Conservation (phyloP, 106 monocot genomes). For the Platanthera zijinensis region DNA sequence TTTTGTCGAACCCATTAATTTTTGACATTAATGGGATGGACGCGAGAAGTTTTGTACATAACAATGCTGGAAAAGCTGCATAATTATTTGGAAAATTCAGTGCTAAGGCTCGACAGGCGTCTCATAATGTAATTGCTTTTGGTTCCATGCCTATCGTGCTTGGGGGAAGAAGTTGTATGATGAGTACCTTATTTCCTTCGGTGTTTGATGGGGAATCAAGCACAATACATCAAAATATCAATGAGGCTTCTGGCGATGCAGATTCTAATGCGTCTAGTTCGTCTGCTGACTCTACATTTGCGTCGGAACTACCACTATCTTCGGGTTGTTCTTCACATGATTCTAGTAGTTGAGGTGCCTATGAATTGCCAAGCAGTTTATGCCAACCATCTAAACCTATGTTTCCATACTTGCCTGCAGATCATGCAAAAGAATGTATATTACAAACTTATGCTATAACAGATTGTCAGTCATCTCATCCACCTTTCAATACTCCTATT, state of each 20-base stretch:
- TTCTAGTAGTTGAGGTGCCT: constrained; percentile 33
- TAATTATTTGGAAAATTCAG: too few species aligned
- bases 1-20: constrained; percentile 30
- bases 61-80: too few species aligned
- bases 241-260: constrained; percentile 21
- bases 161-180: constrained; percentile 13
- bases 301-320: constrained; percentile 18
- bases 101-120: too few species aligned
- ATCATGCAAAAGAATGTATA: constrained; percentile 16
- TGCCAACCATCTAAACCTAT: constrained; percentile 9
- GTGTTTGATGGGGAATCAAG: constrained; percentile 16
- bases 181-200: constrained; percentile 3
- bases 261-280: constrained; percentile 40
- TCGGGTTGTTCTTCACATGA: constrained; percentile 46
- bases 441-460: constrained; percentile 10
- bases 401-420: constrained; percentile 22
- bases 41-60: constrained; percentile 51
- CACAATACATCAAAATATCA: constrained; percentile 10
- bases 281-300: constrained; percentile 38
- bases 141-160: constrained; percentile 15
- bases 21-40: constrained; percentile 42
- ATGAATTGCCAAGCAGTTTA: constrained; percentile 12
- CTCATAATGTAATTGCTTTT: constrained; percentile 37
- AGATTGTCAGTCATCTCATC: constrained; percentile 14
- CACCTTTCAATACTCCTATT: constrained; percentile 1